Percentiles rank a stretch among this genome's conserved stretches.
Evolutionary conservation across 805 yeast genomes (phyloP).

Genomic region (Starmera dryadoides): DNA sequence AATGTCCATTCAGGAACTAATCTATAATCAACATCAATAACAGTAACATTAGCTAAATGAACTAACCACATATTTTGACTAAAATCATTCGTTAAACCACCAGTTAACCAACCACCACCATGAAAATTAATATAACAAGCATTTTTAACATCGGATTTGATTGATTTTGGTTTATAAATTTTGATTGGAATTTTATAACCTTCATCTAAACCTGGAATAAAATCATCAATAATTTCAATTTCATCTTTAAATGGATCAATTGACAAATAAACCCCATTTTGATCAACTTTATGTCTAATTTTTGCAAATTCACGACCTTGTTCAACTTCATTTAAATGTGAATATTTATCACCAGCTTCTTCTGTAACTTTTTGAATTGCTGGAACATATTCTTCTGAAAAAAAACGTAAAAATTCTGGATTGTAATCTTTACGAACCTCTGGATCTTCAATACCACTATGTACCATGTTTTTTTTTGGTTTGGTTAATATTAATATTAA

Average conservation of each 20-base stretch:
- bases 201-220: slow-evolving; percentile 1
- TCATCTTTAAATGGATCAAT: not conserved
- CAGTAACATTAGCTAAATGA: slow-evolving; percentile 15
- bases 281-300: not conserved
- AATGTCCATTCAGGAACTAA: slow-evolving; percentile 1
- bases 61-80: slow-evolving; percentile 7
- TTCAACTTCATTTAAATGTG: not conserved
- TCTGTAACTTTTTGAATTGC: not conserved
- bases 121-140: slow-evolving; percentile 3
- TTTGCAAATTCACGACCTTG: not conserved
- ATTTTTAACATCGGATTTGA: not conserved
- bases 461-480: not conserved
- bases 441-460: not conserved
- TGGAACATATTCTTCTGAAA: not conserved
- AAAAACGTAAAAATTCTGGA: not conserved
- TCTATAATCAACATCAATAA: slow-evolving; percentile 7
- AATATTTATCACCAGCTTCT: not conserved
- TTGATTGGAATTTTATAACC: slow-evolving; percentile 1
- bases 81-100: slow-evolving; percentile 1
- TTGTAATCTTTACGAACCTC: not conserved
- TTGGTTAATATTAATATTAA: too few relatives aligned
- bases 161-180: slow-evolving; percentile 1
- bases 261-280: not conserved
- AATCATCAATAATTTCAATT: not conserved
- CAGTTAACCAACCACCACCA: slow-evolving; percentile 5